Evolutionary conservation across 2,329 filamentous ascomycete species (phyloP).

Genomic region (Alternaria panax): DNA sequence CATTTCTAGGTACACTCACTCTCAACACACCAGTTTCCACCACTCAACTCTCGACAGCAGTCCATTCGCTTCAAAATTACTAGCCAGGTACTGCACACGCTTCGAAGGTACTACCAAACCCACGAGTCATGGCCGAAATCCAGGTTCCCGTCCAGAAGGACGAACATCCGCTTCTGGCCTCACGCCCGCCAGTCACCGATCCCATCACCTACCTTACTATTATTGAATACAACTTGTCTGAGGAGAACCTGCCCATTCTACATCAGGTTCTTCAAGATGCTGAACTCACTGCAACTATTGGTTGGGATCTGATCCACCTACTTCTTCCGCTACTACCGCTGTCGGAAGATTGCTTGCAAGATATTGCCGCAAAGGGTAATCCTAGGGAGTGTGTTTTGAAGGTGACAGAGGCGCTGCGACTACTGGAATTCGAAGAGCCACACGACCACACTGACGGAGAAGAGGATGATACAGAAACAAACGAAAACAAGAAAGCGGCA

Average conservation of each 20-base stretch:
- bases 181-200: conserved; percentile 69
- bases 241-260: conserved; percentile 71
- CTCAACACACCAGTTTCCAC: conserved; percentile 5
- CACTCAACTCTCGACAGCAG: neutral
- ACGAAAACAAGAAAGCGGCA: conserved; percentile 25
- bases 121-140: conserved; percentile 41
- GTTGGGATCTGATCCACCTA: conserved; percentile 83
- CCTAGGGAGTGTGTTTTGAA: conserved; percentile 83
- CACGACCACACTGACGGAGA: conserved; percentile 64
- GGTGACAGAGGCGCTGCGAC: conserved; percentile 74
- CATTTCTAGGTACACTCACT: conserved; percentile 10
- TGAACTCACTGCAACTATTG: conserved; percentile 75
- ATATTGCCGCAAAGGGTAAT: conserved; percentile 78
- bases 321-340: conserved; percentile 70
- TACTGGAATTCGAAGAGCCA: conserved; percentile 59
- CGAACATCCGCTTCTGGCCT: conserved; percentile 62
- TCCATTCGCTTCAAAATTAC: neutral
- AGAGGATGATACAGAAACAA: conserved; percentile 37
- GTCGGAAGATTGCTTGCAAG: conserved; percentile 74
- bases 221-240: conserved; percentile 74
- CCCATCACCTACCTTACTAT: conserved; percentile 80
- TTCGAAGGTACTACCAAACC: neutral
- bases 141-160: conserved; percentile 31
- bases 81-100: neutral
- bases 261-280: conserved; percentile 73